phyloP scores from a whole-genome alignment of 2,329 filamentous ascomycete genomes.

The Exophiala aquamarina region DNA sequence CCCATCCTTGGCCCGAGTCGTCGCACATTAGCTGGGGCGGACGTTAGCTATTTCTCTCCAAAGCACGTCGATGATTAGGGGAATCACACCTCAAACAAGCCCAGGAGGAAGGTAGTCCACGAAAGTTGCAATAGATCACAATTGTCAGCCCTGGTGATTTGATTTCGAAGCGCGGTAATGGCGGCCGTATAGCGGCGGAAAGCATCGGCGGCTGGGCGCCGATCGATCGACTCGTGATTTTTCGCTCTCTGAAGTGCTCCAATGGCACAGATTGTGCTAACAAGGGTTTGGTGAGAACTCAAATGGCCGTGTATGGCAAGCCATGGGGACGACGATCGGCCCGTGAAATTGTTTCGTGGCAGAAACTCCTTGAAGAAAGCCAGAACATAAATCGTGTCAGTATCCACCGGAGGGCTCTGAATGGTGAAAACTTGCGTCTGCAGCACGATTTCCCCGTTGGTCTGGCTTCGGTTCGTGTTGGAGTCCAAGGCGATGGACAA shows the following conservation, averaged over 20 bases:
- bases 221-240: too few relatives aligned
- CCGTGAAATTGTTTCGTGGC: slow-evolving; percentile 4
- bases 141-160: not conserved
- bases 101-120: slow-evolving; percentile 1
- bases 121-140: not conserved
- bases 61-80: too few relatives aligned
- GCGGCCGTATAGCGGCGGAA: not conserved
- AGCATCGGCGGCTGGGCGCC: not conserved
- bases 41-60: too few relatives aligned
- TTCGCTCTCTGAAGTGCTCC: not conserved
- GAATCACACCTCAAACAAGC: not conserved
- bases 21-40: slow-evolving; percentile 5
- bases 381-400: not conserved
- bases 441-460: not conserved
- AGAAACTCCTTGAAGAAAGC: slow-evolving; percentile 5
- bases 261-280: not conserved
- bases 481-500: not conserved
- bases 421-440: not conserved
- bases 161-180: not conserved
- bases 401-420: too few relatives aligned
- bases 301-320: not conserved
- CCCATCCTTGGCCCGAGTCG: slow-evolving; percentile 2
- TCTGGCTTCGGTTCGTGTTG: not conserved
- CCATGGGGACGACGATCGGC: not conserved
- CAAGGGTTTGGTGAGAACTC: too few relatives aligned